These are phyloP conservation scores for Cordia subcordata DNA, from an alignment of 257 asterid genomes.

Conservation along the genomic window DNA sequence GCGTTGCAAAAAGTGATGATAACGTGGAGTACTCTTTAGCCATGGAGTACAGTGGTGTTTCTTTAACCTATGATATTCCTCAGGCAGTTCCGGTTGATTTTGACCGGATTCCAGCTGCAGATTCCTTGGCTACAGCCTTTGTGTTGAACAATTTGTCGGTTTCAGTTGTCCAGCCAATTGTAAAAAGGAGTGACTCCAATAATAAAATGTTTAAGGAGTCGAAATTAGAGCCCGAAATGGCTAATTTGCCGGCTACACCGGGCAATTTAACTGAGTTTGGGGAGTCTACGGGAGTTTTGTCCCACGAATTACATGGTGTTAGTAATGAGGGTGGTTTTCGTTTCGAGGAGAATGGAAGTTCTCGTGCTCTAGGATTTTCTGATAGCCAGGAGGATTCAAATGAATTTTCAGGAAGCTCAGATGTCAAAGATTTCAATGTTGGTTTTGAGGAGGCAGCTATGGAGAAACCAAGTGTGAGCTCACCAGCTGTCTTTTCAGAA, in stretches of 20 bases:
- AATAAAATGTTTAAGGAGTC: slow-evolving; percentile 12
- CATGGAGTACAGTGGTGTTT: slow-evolving; percentile 79
- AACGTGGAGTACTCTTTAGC: slow-evolving; percentile 77
- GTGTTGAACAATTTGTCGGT: slow-evolving; percentile 29
- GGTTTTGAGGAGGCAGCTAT: slow-evolving; percentile 25
- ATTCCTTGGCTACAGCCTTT: slow-evolving; percentile 35
- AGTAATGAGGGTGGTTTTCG: slow-evolving; percentile 9
- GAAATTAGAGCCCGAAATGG: too few relatives aligned
- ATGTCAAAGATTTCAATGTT: slow-evolving; percentile 39
- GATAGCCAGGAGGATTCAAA: slow-evolving; percentile 34
- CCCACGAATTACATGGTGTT: slow-evolving; percentile 13
- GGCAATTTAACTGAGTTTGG: not conserved
- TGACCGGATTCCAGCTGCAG: slow-evolving; percentile 72
- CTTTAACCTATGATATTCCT: slow-evolving; percentile 64
- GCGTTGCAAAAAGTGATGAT: slow-evolving; percentile 17
- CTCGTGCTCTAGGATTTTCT: slow-evolving; percentile 61
- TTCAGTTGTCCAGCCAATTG: slow-evolving; percentile 81
- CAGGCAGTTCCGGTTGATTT: slow-evolving; percentile 67
- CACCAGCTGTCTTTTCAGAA: slow-evolving; percentile 28
- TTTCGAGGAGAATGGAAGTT: slow-evolving; percentile 28
- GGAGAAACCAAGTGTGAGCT: slow-evolving; percentile 21
- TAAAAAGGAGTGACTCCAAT: slow-evolving; percentile 23
- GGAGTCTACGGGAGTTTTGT: slow-evolving; percentile 16
- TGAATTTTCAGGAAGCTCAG: slow-evolving; percentile 53
- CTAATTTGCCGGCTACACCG: too few relatives aligned